Evolutionary conservation across 306 rosid species (phyloP).

Genomic region (Aeschynomene evenia): DNA sequence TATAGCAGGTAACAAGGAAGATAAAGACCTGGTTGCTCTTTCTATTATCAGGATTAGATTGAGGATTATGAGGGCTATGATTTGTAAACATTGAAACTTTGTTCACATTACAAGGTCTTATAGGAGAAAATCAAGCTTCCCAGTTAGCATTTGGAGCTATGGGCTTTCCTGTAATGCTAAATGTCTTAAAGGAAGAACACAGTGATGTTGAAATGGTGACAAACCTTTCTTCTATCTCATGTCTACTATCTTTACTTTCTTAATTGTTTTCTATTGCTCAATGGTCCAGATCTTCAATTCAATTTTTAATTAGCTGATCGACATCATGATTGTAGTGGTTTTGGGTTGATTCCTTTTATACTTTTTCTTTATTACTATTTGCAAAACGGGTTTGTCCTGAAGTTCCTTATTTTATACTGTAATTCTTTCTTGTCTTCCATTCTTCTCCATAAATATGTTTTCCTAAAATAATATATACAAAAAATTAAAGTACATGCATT

Average conservation of each 20-base stretch:
- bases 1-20: neutral
- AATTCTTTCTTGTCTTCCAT: too few relatives aligned
- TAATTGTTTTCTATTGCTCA: too few relatives aligned
- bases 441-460: too few relatives aligned
- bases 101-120: neutral
- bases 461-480: too few relatives aligned
- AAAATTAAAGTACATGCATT: too few relatives aligned
- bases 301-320: neutral
- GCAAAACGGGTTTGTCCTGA: too few relatives aligned
- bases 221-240: slow-evolving; percentile 18
- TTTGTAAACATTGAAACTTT: neutral
- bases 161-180: slow-evolving; percentile 81
- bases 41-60: slow-evolving; percentile 5
- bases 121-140: slow-evolving; percentile 51
- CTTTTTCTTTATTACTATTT: too few relatives aligned
- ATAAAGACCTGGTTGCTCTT: slow-evolving; percentile 2
- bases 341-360: too few relatives aligned
- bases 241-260: neutral
- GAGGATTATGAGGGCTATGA: neutral
- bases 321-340: too few relatives aligned
- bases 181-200: slow-evolving; percentile 72
- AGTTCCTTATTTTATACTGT: too few relatives aligned
- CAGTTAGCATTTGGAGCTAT: slow-evolving; percentile 93
- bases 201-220: slow-evolving; percentile 87
- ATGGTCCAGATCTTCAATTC: neutral